These are phyloP conservation scores for Leccinellum rugosiceps DNA, from an alignment of 768 basidiomycete genomes.

Conservation along the genomic window DNA sequence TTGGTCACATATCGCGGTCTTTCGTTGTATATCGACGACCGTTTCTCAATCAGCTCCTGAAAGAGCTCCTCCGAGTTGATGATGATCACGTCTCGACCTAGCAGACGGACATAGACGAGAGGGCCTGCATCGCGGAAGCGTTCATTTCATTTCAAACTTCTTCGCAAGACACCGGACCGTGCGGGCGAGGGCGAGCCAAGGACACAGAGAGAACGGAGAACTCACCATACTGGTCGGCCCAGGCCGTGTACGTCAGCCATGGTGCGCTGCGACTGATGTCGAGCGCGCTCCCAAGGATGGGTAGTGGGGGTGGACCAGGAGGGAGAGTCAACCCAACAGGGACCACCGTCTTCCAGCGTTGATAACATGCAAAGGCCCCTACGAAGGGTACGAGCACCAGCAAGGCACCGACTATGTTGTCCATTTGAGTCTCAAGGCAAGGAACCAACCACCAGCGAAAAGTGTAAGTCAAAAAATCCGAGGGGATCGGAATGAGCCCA, in stretches of 20 bases:
- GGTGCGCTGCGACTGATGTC: conserved; percentile 4
- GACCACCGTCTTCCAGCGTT: neutral
- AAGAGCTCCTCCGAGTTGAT: conserved; percentile 12
- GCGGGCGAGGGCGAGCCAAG: neutral
- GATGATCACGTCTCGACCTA: conserved; percentile 6
- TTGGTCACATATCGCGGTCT: conserved; percentile 6
- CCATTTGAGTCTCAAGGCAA: neutral
- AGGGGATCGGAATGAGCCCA: too few relatives aligned
- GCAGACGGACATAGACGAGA: neutral
- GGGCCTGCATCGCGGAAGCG: neutral
- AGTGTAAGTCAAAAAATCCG: too few relatives aligned
- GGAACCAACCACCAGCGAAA: neutral
- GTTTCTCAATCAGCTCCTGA: conserved; percentile 12
- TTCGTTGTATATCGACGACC: conserved; percentile 16
- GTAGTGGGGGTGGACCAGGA: conserved; percentile 12
- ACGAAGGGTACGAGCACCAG: neutral
- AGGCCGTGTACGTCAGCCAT: conserved; percentile 14
- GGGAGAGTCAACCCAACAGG: neutral
- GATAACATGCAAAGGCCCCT: neutral
- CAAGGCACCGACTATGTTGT: neutral
- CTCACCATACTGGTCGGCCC: conserved; percentile 12
- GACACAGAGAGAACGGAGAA: neutral
- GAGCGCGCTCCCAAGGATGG: conserved; percentile 12
- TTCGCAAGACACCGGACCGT: neutral
- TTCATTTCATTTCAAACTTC: neutral